Conservation (phyloP, 257 asterid genomes). For the Verbascum thapsus region DNA sequence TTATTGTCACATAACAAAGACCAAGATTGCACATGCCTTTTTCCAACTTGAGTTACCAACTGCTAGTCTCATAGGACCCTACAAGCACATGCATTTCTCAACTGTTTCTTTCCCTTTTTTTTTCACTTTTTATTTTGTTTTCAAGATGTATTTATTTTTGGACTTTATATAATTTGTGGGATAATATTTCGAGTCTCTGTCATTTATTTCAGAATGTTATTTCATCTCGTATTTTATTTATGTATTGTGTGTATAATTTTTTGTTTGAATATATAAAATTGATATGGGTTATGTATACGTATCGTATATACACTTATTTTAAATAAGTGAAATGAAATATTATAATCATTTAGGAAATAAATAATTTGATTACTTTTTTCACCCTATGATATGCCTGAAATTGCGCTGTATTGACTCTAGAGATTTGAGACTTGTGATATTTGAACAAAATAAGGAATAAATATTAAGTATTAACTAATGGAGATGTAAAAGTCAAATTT, state of each 20-base stretch:
- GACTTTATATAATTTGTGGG: too few relatives aligned
- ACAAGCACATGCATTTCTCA: constrained; percentile 60
- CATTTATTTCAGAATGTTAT: too few relatives aligned
- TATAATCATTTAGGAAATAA: too few relatives aligned
- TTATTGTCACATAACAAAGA: constrained; percentile 30
- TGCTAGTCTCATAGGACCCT: constrained; percentile 45
- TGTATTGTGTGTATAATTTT: too few relatives aligned
- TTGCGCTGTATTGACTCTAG: background rate
- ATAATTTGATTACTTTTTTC: background rate
- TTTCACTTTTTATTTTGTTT: background rate
- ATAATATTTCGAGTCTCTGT: too few relatives aligned
- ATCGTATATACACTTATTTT: too few relatives aligned
- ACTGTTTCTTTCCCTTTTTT: constrained; percentile 23
- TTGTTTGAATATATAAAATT: too few relatives aligned
- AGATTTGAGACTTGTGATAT: background rate
- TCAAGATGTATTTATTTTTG: background rate
- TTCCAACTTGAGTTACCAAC: constrained; percentile 52
- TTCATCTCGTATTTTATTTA: too few relatives aligned
- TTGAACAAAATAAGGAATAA: too few relatives aligned
- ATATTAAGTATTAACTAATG: background rate
- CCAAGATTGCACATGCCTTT: constrained; percentile 54
- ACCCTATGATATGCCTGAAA: constrained; percentile 18
- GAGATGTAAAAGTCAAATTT: background rate
- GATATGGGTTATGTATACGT: too few relatives aligned
- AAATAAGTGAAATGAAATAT: too few relatives aligned